These are phyloP conservation scores for Artemisia annua DNA, from an alignment of 129 eudicot genomes.

Conservation along the genomic window DNA sequence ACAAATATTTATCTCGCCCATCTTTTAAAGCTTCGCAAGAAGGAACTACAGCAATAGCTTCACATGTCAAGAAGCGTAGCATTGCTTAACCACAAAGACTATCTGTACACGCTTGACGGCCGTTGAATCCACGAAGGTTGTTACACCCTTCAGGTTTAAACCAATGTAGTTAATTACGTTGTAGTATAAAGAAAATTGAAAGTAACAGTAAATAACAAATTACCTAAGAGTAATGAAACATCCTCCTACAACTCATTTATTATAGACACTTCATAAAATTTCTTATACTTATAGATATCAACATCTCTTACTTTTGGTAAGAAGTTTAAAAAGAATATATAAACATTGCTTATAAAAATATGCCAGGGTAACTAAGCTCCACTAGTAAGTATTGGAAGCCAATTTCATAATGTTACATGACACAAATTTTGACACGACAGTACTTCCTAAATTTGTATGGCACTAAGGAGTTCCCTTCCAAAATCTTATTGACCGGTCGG, in stretches of 20 bases:
- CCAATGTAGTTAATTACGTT: not conserved
- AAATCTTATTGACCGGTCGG: slow-evolving; percentile 66
- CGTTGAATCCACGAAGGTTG: not conserved
- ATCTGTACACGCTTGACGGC: not conserved
- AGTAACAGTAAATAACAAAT: no score
- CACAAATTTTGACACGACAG: not conserved
- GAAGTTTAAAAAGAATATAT: no score
- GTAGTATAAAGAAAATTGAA: no score
- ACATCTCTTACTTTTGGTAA: no score
- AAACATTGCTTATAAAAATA: no score
- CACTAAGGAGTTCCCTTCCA: slow-evolving; percentile 67
- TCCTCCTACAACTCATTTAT: no score
- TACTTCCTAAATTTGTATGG: slow-evolving; percentile 2
- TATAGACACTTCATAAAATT: no score
- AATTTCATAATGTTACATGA: slow-evolving; percentile 21
- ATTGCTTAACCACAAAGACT: not conserved
- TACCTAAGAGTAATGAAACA: no score
- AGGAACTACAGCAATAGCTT: not conserved
- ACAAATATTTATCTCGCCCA: not conserved
- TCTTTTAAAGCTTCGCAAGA: not conserved
- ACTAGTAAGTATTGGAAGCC: not conserved
- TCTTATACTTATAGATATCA: no score
- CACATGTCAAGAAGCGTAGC: no score
- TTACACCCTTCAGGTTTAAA: not conserved
- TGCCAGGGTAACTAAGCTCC: no score